Base-by-base conservation (phyloP, 345 rosid genomes). In the Brassica cretica region DNA sequence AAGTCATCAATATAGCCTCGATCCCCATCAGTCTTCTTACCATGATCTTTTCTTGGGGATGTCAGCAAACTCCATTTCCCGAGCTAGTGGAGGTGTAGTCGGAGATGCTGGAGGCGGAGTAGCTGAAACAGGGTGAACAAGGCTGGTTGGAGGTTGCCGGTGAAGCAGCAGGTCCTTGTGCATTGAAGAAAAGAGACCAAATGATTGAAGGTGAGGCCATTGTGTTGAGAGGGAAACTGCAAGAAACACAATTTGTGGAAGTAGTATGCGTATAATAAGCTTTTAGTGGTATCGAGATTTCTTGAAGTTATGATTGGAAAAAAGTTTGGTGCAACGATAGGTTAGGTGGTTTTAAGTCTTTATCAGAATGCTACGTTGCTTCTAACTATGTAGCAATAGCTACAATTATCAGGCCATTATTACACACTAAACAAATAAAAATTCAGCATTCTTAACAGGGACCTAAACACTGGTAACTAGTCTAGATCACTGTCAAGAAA, bases 91-190 rank as follows among this genome's bases (percentile, higher is more conserved):
- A 18, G 85, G 37, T 61, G 65, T 27, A 12, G 4, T 6, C 15
- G 33, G 64, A 24, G 64, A 9, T 61, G 76, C 76, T 11, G 89
- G 83, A 6, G 92, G 91, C 6, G 85, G 82, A n/a, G 84, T 80
- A 16, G 78, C 75, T 8, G 86, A 65, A 65, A 66, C 30, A 0
- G 75, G 75, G 2, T 78, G 75, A 51, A 25, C 14, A 62, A 6
- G 58, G 76, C 80, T 55, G 5, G 86, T 33, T 33, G 84, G 70
- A 90, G 35, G 89, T 83, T 61, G 86, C 78, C 4, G 98, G 98
- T 16, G 92, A 86, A 65, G 90, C 83, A 3, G 89, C 87, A 8
- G 97, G 98, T 77, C 86, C 75, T 84, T 93, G 93, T 67, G 90
- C 93, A 84, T 79, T 77, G 66, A 76, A 62, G 64, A 86, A 12